Conservation (phyloP, 2,329 filamentous ascomycete species). For the Myotisia sp. region DNA sequence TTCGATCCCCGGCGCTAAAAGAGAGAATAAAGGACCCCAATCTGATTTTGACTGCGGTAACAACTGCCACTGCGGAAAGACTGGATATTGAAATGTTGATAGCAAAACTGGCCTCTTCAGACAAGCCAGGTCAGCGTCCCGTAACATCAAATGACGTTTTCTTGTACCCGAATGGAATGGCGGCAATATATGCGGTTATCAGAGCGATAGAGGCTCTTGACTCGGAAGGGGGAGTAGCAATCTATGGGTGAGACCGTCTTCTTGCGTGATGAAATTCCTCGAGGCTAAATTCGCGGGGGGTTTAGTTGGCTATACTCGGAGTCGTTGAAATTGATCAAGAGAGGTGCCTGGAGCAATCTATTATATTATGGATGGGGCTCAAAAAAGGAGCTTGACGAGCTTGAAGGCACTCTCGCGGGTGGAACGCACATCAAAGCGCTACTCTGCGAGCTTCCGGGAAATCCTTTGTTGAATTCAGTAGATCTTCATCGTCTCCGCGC, state of each 20-base stretch:
- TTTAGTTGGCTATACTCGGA: slow-evolving; percentile 3
- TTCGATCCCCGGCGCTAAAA: not conserved
- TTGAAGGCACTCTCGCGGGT: slow-evolving; percentile 9
- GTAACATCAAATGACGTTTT: slow-evolving; percentile 3
- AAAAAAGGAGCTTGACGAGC: slow-evolving; percentile 10
- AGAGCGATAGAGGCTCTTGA: not conserved
- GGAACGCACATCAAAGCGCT: slow-evolving; percentile 22
- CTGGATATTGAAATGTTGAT: not conserved
- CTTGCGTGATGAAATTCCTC: not conserved
- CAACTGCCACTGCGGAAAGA: slow-evolving; percentile 1
- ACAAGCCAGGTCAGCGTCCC: not conserved
- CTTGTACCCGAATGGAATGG: slow-evolving; percentile 6
- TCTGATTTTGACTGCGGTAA: not conserved
- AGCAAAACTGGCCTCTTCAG: slow-evolving; percentile 2
- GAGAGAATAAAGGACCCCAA: not conserved
- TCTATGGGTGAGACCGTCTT: not conserved
- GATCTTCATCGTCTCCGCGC: slow-evolving; percentile 28
- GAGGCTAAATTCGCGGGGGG: not conserved
- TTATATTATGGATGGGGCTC: slow-evolving; percentile 8
- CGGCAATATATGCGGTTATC: not conserved
- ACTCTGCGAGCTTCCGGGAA: slow-evolving; percentile 39
- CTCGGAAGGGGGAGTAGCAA: not conserved
- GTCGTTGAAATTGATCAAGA: slow-evolving; percentile 1
- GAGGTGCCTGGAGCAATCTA: not conserved
- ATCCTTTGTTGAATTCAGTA: slow-evolving; percentile 32